Percentiles rank a stretch among this genome's conserved stretches.
Evolutionary conservation across 768 basidiomycete species (phyloP).

Genomic region (Agrocybe pediades): DNA sequence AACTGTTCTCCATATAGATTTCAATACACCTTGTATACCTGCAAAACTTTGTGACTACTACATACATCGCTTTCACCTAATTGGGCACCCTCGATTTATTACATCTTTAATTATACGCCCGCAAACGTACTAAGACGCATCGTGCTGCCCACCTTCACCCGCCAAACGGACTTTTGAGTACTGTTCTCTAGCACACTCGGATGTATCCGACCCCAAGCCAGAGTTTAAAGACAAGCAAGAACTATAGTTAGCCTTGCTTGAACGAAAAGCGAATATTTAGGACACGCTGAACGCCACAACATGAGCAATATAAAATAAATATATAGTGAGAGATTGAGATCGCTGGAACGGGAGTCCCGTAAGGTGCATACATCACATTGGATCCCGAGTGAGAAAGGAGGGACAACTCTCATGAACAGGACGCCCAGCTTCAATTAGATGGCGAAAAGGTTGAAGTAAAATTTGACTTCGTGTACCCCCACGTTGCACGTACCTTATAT

Average conservation of each 20-base stretch:
- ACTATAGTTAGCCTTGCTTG: constrained; percentile 9
- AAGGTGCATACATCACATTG: too few species aligned
- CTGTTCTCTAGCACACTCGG: constrained; percentile 5
- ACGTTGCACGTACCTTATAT: too few species aligned
- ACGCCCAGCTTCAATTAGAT: neutral
- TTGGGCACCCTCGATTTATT: too few species aligned
- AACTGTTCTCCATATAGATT: constrained; percentile 1
- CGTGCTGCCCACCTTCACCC: constrained; percentile 10
- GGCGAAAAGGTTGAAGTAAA: neutral
- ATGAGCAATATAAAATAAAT: neutral
- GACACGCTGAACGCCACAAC: neutral
- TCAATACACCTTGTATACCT: too few species aligned
- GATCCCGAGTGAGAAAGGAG: too few species aligned
- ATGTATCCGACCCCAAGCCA: constrained; percentile 4
- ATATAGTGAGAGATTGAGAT: neutral
- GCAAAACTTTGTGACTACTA: too few species aligned
- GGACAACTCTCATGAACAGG: too few species aligned
- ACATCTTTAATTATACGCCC: neutral
- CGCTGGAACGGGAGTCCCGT: neutral
- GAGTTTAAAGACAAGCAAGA: constrained; percentile 12
- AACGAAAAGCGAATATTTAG: neutral
- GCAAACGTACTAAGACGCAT: constrained; percentile 1
- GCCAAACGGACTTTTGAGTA: constrained; percentile 1
- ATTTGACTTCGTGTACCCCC: neutral
- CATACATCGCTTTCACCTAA: neutral